Evolutionary conservation across 176 grass and related monocot genomes (phyloP), one percentile per base, ranked within the genome.

Genomic region (Chloris gayana): DNA sequence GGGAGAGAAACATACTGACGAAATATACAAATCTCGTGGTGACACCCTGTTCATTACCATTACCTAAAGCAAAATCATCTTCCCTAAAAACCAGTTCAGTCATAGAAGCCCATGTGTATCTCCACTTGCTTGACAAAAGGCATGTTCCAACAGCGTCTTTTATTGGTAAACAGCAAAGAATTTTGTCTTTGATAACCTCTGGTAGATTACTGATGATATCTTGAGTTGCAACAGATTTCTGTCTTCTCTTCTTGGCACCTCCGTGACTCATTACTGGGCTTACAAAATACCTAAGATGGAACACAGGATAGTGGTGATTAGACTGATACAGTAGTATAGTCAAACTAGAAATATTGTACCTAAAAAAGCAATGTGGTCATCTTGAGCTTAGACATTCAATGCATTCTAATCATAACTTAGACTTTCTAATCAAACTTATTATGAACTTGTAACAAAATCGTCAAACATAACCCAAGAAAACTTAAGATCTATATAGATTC

Each of bases 171-270:
- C 69, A 60, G 0, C 76, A 46, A 11, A 93, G 65, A 59, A 93
- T 87, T 81, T 81, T 82, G 56, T 93, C 80, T 87, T 79, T 79
- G 37, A 93, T 45, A 67, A 39, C 58, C 22, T 77, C 45, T 3
- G 84, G 91, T 62, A 89, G 57, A 54, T 61, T 69, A 76, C 90
- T 89, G 57, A 92, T 93, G 58, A 83, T 64, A 84, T 89, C 87
- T 53, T 22, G 14, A 67, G 62, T 42, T 53, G 33, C 49, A 73
- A 72, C 17, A 77, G 57, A 67, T 65, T 67, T 76, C 58, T 51
- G 4, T 38, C 42, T 81, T 72, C 58, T 84, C 33, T 42, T 86
- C 29, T 57, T 42, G 72, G 42, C 39, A 62, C 51, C 39, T n/a
- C 30, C 31, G 1, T 29, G 77, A 44, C 42, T 70, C 63, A 86